Evolutionary conservation across 2,329 filamentous ascomycete genomes (phyloP).

Genomic region (Intubia oerlemansii): DNA sequence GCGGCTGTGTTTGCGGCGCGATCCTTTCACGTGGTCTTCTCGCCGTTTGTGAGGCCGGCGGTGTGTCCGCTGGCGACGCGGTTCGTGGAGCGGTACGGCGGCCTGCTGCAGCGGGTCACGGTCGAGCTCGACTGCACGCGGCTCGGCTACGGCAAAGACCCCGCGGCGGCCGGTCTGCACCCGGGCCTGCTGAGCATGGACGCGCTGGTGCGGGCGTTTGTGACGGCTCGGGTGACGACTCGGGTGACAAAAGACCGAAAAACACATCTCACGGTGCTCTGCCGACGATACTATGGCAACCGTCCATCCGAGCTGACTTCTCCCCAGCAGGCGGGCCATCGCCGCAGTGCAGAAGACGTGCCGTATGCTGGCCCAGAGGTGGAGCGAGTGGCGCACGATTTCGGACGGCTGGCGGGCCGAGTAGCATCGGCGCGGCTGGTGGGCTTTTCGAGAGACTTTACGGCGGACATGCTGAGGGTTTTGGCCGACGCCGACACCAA

Average conservation of each 20-base stretch:
- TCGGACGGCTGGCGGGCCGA: conserved; percentile 12
- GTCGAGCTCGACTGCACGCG: conserved; percentile 21
- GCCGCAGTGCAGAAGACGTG: conserved; percentile 6
- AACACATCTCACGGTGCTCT: not conserved
- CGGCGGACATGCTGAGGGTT: not conserved
- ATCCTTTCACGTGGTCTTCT: conserved; percentile 18
- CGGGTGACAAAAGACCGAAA: conserved; percentile 6
- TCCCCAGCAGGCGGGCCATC: too few species aligned
- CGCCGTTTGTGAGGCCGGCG: conserved; percentile 14
- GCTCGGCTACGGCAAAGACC: conserved; percentile 13
- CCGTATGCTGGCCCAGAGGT: conserved; percentile 8
- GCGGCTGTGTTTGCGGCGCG: conserved; percentile 14
- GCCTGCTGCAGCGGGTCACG: conserved; percentile 15
- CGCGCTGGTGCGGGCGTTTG: conserved; percentile 12
- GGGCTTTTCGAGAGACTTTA: conserved; percentile 11
- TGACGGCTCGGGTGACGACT: conserved; percentile 3
- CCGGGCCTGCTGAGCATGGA: conserved; percentile 11
- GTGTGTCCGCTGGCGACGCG: conserved; percentile 15
- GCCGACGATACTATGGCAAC: conserved; percentile 3
- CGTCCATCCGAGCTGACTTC: too few species aligned
- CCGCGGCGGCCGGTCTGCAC: conserved; percentile 9
- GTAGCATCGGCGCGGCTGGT: conserved; percentile 15
- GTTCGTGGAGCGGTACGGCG: conserved; percentile 16
- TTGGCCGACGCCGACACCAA: not conserved
- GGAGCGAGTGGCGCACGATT: conserved; percentile 12